Evolutionary conservation across 345 rosid species (phyloP).

Genomic region (Draba incana): DNA sequence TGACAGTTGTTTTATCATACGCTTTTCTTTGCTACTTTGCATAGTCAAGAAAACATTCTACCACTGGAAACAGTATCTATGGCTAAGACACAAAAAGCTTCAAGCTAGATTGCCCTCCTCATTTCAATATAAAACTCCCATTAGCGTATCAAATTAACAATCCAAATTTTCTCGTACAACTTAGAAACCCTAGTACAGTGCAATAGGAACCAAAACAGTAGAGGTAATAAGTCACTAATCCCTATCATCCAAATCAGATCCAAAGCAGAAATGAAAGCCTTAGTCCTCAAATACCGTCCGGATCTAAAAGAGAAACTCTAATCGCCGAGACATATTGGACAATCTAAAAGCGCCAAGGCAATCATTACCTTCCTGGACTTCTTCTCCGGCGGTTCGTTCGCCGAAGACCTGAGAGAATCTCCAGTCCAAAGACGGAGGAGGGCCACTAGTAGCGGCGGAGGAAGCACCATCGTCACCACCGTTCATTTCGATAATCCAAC

Average conservation of each 20-base stretch:
- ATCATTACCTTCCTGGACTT: conserved; percentile 79
- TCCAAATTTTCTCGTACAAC: background rate
- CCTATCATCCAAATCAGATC: conserved; percentile 63
- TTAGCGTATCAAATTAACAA: background rate
- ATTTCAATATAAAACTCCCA: conserved; percentile 8
- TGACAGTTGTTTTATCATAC: conserved; percentile 2
- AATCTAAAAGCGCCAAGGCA: background rate
- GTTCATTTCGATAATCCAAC: conserved; percentile 55
- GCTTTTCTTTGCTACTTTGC: background rate
- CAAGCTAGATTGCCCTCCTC: conserved; percentile 20
- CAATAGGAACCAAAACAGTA: conserved; percentile 36
- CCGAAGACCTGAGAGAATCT: conserved; percentile 96
- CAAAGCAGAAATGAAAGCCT: conserved; percentile 51
- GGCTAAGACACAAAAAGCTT: conserved; percentile 15
- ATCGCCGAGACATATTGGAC: background rate
- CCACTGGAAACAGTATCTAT: conserved; percentile 12
- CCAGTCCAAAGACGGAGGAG: conserved; percentile 77
- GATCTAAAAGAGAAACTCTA: conserved; percentile 48
- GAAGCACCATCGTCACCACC: conserved; percentile 58
- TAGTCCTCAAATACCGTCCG: conserved; percentile 36
- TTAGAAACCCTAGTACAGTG: conserved; percentile 32
- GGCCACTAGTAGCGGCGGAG: conserved; percentile 42
- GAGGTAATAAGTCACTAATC: conserved; percentile 41
- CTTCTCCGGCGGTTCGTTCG: conserved; percentile 87
- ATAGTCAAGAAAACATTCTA: conserved; percentile 17